These are phyloP conservation scores for Borealophlyctis nickersoniae DNA, from an alignment of 192 early-diverging fungal species.

Conservation along the genomic window DNA sequence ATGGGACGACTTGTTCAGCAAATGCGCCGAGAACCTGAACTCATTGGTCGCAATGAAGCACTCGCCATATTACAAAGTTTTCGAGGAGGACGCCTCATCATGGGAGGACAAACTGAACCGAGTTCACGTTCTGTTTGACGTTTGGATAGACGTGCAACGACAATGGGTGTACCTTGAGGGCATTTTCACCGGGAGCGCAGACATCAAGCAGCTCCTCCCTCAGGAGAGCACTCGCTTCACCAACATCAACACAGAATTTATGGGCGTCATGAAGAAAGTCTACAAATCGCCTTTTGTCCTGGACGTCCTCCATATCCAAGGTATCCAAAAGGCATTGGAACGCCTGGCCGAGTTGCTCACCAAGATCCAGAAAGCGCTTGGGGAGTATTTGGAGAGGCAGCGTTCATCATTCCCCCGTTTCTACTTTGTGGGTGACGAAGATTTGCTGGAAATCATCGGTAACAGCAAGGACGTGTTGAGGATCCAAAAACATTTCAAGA, in stretches of 20 bases:
- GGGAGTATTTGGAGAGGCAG: conserved; percentile 97
- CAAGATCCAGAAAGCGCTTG: conserved; percentile 98
- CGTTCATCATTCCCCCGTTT: conserved; percentile 96
- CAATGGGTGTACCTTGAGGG: conserved; percentile 99
- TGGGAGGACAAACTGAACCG: conserved; percentile 99
- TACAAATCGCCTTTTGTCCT: conserved; percentile 97
- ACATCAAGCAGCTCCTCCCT: conserved; percentile 96
- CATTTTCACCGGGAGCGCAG: conserved; percentile 92
- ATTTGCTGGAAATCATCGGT: conserved; percentile 99
- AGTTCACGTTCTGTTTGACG: conserved; percentile 93
- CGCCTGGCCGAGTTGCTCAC: conserved; percentile 85
- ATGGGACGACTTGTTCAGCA: conserved; percentile 98
- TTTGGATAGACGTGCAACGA: conserved; percentile 99
- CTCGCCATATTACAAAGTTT: conserved; percentile 96
- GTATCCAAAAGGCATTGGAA: conserved; percentile 94
- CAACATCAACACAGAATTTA: conserved; percentile 97
- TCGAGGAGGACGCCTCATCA: conserved; percentile 90
- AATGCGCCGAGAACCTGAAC: conserved; percentile 92
- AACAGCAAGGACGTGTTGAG: conserved; percentile 93
- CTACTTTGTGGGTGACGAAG: conserved; percentile 99
- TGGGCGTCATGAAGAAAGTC: conserved; percentile 98
- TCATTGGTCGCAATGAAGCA: conserved; percentile 95
- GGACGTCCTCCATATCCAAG: conserved; percentile 88
- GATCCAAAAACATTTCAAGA: conserved; percentile 98
- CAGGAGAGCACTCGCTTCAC: conserved; percentile 94